phyloP scores from a whole-genome alignment of 2,329 filamentous ascomycete genomes.

The Hypoxylon sp. region DNA sequence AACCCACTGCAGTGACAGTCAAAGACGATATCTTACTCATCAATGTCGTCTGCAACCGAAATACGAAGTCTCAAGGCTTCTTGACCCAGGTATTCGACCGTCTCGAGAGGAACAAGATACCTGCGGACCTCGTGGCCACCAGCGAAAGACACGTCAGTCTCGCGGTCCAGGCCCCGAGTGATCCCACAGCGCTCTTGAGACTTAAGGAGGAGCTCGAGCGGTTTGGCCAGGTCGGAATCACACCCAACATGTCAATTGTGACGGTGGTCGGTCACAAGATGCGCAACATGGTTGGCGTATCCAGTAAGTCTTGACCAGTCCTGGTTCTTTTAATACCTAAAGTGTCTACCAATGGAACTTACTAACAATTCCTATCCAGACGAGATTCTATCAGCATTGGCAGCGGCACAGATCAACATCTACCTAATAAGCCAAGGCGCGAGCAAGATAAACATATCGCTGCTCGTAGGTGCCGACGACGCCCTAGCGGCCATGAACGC shows the following conservation, averaged over 20 bases:
- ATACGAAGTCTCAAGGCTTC: constrained; percentile 52
- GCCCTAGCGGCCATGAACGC: constrained; percentile 51
- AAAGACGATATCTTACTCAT: constrained; percentile 52
- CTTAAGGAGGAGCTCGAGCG: constrained; percentile 51
- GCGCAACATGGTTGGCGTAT: constrained; percentile 52
- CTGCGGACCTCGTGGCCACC: constrained; percentile 51
- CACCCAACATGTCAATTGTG: constrained; percentile 51
- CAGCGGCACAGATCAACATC: constrained; percentile 50
- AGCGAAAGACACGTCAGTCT: constrained; percentile 53
- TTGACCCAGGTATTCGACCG: constrained; percentile 51
- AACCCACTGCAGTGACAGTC: constrained; percentile 52
- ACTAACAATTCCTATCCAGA: constrained; percentile 38
- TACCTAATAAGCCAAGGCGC: constrained; percentile 53
- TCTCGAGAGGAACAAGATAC: constrained; percentile 51
- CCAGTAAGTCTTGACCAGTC: constrained; percentile 45
- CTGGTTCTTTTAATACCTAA: neutral
- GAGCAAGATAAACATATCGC: constrained; percentile 53
- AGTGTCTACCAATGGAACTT: neutral
- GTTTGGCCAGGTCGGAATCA: constrained; percentile 50
- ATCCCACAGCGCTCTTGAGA: constrained; percentile 43
- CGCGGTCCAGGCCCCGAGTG: constrained; percentile 49
- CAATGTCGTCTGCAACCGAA: constrained; percentile 52
- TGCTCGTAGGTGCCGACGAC: constrained; percentile 51
- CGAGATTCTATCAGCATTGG: constrained; percentile 51
- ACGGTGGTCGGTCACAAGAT: constrained; percentile 53